These are phyloP conservation scores for Grigorovia humatica DNA, from an alignment of 805 yeast genomes.

Conservation along the genomic window DNA sequence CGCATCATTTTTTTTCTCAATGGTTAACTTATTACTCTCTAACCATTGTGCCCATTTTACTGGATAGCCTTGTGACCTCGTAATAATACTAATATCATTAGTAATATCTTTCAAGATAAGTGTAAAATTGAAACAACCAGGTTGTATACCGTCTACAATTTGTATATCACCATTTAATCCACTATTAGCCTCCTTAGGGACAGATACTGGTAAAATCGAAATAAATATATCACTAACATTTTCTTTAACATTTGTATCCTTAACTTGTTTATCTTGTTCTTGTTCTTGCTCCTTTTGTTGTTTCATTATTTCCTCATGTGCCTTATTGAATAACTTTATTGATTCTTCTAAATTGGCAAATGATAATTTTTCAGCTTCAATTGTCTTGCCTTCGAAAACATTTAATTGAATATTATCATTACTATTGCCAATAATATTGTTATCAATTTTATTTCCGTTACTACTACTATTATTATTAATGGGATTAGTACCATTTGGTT, in stretches of 20 bases:
- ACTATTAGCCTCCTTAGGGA: slow-evolving; percentile 14
- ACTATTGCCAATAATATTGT: not conserved
- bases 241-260: slow-evolving; percentile 6
- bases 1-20: not conserved
- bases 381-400: slow-evolving; percentile 61
- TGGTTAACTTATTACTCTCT: slow-evolving; percentile 15
- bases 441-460: not conserved
- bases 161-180: slow-evolving; percentile 6
- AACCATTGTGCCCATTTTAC: slow-evolving; percentile 89
- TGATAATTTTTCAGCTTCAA: slow-evolving; percentile 82
- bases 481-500: slow-evolving; percentile 23
- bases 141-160: slow-evolving; percentile 29
- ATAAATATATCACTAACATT: slow-evolving; percentile 53
- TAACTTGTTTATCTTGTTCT: slow-evolving; percentile 4
- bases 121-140: slow-evolving; percentile 62
- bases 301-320: slow-evolving; percentile 23
- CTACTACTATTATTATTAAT: not conserved
- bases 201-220: slow-evolving; percentile 52
- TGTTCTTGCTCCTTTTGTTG: slow-evolving; percentile 14
- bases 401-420: slow-evolving; percentile 34
- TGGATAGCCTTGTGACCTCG: slow-evolving; percentile 87
- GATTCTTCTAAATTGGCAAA: slow-evolving; percentile 76
- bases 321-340: slow-evolving; percentile 35
- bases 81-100: slow-evolving; percentile 61
- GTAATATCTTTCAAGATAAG: slow-evolving; percentile 68